phyloP scores from a whole-genome alignment of 805 yeast genomes.

The Saturnispora silvae region DNA sequence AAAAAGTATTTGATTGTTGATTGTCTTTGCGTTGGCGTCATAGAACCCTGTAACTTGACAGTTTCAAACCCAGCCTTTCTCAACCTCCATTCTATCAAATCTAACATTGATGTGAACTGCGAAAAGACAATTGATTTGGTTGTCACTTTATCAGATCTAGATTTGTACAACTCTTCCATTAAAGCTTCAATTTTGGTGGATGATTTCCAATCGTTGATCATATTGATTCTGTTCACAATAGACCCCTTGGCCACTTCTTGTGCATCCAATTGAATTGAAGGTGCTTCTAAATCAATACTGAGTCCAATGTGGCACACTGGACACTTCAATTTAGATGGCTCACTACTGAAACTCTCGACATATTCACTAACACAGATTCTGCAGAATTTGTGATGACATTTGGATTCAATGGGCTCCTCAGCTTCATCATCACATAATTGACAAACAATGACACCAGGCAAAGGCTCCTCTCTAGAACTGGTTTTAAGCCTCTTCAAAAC shows the following conservation, averaged over 20 bases:
- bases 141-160: constrained; percentile 78
- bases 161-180: constrained; percentile 81
- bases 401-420: constrained; percentile 91
- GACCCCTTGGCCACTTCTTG: constrained; percentile 51
- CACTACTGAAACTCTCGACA: constrained; percentile 67
- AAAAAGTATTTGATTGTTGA: constrained; percentile 83
- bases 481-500: constrained; percentile 57
- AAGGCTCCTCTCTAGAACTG: constrained; percentile 16
- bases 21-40: constrained; percentile 94
- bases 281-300: constrained; percentile 81
- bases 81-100: constrained; percentile 90
- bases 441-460: constrained; percentile 58
- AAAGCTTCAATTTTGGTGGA: constrained; percentile 95
- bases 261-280: constrained; percentile 62
- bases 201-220: constrained; percentile 85
- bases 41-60: constrained; percentile 89
- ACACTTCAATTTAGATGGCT: constrained; percentile 53
- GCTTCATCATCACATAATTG: constrained; percentile 96
- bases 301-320: constrained; percentile 95
- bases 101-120: constrained; percentile 83
- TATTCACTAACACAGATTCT: constrained; percentile 88
- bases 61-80: constrained; percentile 92
- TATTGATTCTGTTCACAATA: constrained; percentile 78
- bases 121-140: constrained; percentile 95
- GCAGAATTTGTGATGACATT: constrained; percentile 90